Evolutionary conservation across 225 moss, liverwort and hornwort genomes (phyloP).

Genomic region (Pseudisothecium myosuroides): DNA sequence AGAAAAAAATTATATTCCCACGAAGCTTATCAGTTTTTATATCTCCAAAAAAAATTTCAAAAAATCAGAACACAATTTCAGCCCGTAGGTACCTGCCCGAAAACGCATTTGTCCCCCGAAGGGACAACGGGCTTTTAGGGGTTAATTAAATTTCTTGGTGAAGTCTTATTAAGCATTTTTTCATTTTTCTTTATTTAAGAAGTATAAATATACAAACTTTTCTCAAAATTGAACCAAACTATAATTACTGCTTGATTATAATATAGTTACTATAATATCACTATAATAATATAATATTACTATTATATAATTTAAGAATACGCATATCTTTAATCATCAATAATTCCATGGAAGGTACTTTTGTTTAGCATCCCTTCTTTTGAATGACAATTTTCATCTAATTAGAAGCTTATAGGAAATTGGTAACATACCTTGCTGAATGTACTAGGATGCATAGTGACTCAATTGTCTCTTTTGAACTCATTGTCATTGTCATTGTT

Average conservation of each 20-base stretch:
- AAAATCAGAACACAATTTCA: no score
- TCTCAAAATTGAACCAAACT: background rate
- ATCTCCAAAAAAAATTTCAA: no score
- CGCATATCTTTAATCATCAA: background rate
- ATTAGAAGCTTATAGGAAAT: background rate
- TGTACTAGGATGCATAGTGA: background rate
- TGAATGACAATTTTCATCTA: background rate
- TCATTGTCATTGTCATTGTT: no score
- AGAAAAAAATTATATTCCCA: no score
- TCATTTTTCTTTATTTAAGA: background rate
- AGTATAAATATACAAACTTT: accelerated
- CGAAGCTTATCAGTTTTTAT: no score
- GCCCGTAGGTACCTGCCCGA: no score
- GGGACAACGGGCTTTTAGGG: no score
- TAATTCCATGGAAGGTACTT: background rate
- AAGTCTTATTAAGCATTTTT: background rate
- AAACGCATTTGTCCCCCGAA: no score
- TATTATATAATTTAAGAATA: background rate
- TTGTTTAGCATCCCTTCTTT: background rate
- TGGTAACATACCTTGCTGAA: accelerated
- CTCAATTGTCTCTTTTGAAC: no score
- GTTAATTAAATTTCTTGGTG: background rate
- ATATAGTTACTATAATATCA: no score
- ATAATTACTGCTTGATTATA: accelerated
- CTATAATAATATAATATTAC: no score